Percentiles rank a stretch among this genome's conserved stretches.
These are phyloP conservation scores for Vaccinium darrowii DNA, from an alignment of 148 eudicot species.

Conservation along the genomic window DNA sequence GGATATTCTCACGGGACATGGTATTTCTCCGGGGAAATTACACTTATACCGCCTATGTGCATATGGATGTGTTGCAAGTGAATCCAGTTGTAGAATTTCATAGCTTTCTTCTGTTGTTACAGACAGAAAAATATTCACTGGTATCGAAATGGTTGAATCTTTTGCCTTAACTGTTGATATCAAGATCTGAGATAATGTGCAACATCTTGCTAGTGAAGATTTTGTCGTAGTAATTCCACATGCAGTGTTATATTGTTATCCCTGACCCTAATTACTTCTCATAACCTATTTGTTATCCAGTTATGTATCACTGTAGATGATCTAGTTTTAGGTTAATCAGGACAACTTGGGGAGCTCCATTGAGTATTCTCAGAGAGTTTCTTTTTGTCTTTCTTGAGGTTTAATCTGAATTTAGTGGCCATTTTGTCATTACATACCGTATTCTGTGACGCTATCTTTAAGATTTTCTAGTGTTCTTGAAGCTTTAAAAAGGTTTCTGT, in stretches of 20 bases:
- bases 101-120: background rate
- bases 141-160: background rate
- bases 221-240: background rate
- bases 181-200: background rate
- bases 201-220: background rate
- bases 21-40: background rate
- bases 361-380: background rate
- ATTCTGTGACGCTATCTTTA: background rate
- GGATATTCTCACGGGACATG: background rate
- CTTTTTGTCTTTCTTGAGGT: background rate
- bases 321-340: background rate
- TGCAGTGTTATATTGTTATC: background rate
- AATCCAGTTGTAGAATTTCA: background rate
- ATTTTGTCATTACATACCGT: background rate
- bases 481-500: background rate
- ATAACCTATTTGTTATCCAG: background rate
- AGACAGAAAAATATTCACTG: background rate
- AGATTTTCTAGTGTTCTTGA: background rate
- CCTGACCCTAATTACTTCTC: background rate
- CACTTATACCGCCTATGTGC: background rate
- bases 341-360: background rate
- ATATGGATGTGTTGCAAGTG: background rate
- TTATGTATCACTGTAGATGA: background rate
- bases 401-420: background rate
- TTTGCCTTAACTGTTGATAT: background rate